Evolutionary conservation across 2,329 filamentous ascomycete species (phyloP).

Genomic region (Bipolaris victoriae): DNA sequence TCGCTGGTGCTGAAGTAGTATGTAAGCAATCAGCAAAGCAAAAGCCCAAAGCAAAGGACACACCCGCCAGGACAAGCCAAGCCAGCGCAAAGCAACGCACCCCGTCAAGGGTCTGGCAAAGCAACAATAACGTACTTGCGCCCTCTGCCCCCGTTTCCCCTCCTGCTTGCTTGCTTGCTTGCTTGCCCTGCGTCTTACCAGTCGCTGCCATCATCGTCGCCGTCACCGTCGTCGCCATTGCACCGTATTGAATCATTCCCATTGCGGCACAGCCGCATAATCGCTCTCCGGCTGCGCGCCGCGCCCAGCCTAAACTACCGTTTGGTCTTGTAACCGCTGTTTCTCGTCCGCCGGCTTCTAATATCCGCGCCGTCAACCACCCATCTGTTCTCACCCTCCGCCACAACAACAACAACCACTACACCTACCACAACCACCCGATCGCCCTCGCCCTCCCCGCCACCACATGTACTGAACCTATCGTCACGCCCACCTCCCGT

Average conservation of each 20-base stretch:
- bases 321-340: constrained; percentile 15
- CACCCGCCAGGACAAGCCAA: constrained; percentile 1
- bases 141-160: constrained; percentile 8
- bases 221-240: constrained; percentile 6
- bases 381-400: constrained; percentile 24
- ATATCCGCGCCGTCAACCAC: constrained; percentile 13
- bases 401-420: constrained; percentile 24
- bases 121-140: constrained; percentile 3
- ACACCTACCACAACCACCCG: constrained; percentile 7
- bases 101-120: not conserved
- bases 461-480: constrained; percentile 11
- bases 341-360: constrained; percentile 19
- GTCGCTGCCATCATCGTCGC: not conserved
- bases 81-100: not conserved
- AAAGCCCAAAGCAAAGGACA: constrained; percentile 2
- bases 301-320: constrained; percentile 14
- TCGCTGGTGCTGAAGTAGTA: not conserved
- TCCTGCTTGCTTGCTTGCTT: constrained; percentile 7
- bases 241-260: constrained; percentile 13
- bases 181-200: constrained; percentile 1
- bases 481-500: constrained; percentile 5
- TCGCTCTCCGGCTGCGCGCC: constrained; percentile 15
- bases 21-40: constrained; percentile 18
- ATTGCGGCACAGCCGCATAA: constrained; percentile 15
- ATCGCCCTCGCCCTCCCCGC: not conserved